Percentiles rank a stretch among this genome's conserved stretches.
phyloP scores from a whole-genome alignment of 176 grass and related monocot genomes.

The Oryza officinalis region DNA sequence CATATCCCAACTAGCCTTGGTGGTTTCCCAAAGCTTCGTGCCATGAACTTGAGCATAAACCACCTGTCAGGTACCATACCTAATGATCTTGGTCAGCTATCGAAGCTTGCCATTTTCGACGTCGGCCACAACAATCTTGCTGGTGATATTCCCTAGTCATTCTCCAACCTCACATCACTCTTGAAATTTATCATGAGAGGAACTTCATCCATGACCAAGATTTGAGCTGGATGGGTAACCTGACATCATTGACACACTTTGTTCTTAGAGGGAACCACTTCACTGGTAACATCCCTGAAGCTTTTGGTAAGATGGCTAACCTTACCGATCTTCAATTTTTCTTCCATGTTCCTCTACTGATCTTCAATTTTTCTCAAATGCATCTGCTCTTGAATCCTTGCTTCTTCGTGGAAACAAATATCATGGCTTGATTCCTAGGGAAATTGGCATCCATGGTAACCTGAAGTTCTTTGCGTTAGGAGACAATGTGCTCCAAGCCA shows the following conservation, averaged over 20 bases:
- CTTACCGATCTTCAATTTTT: constrained; percentile 34
- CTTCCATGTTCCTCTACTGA: neutral
- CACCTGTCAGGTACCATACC: constrained; percentile 15
- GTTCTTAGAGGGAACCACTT: neutral
- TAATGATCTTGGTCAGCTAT: neutral
- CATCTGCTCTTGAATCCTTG: neutral
- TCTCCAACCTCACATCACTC: neutral
- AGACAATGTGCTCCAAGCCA: neutral
- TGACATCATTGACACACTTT: constrained; percentile 27
- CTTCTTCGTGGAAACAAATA: neutral
- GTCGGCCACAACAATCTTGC: neutral
- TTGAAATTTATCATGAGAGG: neutral
- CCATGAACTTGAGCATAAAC: neutral
- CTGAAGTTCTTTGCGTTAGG: neutral
- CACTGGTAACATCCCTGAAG: constrained; percentile 19
- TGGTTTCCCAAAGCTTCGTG: neutral
- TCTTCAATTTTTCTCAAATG: constrained; percentile 42
- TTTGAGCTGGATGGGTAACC: constrained; percentile 8
- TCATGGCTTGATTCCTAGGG: constrained; percentile 26
- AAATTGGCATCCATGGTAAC: constrained; percentile 29
- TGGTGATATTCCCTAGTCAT: constrained; percentile 10
- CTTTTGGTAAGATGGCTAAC: constrained; percentile 3
- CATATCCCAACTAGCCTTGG: constrained; percentile 3
- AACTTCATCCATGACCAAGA: constrained; percentile 19
- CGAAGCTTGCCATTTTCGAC: neutral